A percentile compares a stretch with the other conserved stretches of the same genome.
phyloP scores from a whole-genome alignment of 2,329 filamentous ascomycete species.

The Colletotrichum sp. region DNA sequence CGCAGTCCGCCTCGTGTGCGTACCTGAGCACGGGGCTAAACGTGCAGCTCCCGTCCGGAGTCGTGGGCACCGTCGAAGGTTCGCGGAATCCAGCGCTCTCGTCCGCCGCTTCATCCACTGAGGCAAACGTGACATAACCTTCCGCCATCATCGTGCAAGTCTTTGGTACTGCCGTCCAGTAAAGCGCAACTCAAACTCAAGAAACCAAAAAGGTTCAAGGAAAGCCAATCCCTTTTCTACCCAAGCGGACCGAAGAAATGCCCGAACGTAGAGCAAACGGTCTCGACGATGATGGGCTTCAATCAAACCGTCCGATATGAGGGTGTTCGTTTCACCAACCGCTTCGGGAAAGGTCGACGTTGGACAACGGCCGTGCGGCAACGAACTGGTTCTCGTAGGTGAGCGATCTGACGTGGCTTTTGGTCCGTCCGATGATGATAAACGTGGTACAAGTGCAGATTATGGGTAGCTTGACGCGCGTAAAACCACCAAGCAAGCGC shows the following conservation, averaged over 20 bases:
- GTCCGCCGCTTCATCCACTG: neutral
- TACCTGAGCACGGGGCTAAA: constrained; percentile 46
- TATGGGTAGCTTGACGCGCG: neutral
- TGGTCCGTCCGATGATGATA: neutral
- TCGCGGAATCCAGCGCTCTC: neutral
- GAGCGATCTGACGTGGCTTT: neutral
- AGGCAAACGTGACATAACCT: neutral
- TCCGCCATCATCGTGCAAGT: neutral
- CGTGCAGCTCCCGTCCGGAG: constrained; percentile 45
- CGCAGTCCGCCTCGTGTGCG: neutral
- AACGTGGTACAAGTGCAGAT: neutral
- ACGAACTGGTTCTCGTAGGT: neutral
- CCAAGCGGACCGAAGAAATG: neutral
- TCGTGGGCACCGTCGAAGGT: constrained; percentile 49
- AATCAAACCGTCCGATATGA: constrained; percentile 1
- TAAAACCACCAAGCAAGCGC: neutral
- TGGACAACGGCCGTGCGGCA: neutral
- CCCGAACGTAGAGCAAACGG: neutral
- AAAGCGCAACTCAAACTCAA: neutral
- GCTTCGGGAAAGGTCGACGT: neutral
- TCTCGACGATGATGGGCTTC: neutral
- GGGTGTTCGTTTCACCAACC: constrained; percentile 15
- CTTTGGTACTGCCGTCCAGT: neutral
- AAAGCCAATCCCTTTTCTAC: neutral
- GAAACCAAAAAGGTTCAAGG: neutral